phyloP scores from a whole-genome alignment of 352 stramenopile species.

The Phytophthora uliginosa region DNA sequence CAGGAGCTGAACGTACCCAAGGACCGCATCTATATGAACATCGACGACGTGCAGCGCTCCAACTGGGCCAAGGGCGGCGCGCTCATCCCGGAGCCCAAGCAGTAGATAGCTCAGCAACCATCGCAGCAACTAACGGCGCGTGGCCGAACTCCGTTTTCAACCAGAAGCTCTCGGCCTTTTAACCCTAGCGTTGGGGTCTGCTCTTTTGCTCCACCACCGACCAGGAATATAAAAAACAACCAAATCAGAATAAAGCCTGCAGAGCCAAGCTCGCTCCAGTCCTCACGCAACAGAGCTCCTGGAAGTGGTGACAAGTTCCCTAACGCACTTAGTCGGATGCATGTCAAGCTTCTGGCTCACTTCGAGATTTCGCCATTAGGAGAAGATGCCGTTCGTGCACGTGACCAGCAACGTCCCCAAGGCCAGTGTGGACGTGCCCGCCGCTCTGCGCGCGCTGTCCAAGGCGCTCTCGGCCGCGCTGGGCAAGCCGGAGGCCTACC shows the following conservation, averaged over 20 bases:
- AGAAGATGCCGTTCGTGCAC: slow-evolving; percentile 50
- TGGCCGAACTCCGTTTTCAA: background rate
- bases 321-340: background rate
- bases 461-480: slow-evolving; percentile 50
- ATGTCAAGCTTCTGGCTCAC: background rate
- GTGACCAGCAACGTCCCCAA: slow-evolving; percentile 55
- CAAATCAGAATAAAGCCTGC: too few relatives aligned
- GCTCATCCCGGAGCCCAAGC: slow-evolving; percentile 44
- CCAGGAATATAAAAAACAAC: too few relatives aligned
- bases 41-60: slow-evolving; percentile 55
- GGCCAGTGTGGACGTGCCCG: slow-evolving; percentile 41
- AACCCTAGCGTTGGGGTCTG: background rate
- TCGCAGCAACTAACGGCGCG: background rate
- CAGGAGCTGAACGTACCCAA: slow-evolving; percentile 46
- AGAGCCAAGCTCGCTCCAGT: too few relatives aligned
- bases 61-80: slow-evolving; percentile 60
- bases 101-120: slow-evolving; percentile 19
- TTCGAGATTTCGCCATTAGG: background rate
- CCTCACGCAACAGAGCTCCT: too few relatives aligned
- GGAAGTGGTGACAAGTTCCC: too few relatives aligned
- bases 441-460: slow-evolving; percentile 41
- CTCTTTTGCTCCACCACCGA: too few relatives aligned
- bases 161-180: background rate
- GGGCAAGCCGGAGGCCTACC: slow-evolving; percentile 40
- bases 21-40: slow-evolving; percentile 67